Base-by-base conservation (phyloP, 2,329 filamentous ascomycete genomes). In the Botryotinia calthae region DNA sequence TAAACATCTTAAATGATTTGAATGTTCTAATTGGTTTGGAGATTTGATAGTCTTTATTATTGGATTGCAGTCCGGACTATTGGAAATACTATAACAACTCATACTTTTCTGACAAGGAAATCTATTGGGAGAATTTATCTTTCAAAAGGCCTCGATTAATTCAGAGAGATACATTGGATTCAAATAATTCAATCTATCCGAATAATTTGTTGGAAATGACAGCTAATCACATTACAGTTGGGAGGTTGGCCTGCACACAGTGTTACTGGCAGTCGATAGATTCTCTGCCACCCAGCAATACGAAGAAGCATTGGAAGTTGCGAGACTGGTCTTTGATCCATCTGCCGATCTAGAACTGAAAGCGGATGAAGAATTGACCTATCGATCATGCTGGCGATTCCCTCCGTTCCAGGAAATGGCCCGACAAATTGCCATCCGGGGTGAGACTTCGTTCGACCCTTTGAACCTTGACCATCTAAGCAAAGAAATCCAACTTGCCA, bases 211-310 rank as follows among this genome's bases (percentile, higher is more conserved):
- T 58, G 0, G 10, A 34, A 25, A n/a, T 62, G 37, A 62, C 25
- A 42, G 59, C 59, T 62, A n/a, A 62, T n/a, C 34, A 40, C 34
- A 2, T 18, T 18, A n/a, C 1, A 62, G 34, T 54, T 82, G 80
- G 80, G 80, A 82, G 72, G 7, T 80, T 5, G 78, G 78, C 4
- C 59, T 80, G 5, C 79, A 81, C 64, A 71, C 68, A 1, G 72
- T 74, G 2, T 71, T 79, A 70, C 25, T 75, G 14, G 16, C 78
- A 1, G 72, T 76, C 10, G 77, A 79, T 40, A n/a, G 63, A 22
- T 70, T 80, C 2, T 68, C 73, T 2, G 62, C 62, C 18, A 75
- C 64, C 10, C 77, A 79, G 34, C 79, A 80, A 67, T 79, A 76
- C 66, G 78, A 80, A n/a, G 61, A 63, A 16, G 61, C 61, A 16